These are phyloP conservation scores for Spinacia oleracea DNA, from an alignment of 179 eudicot genomes.

Conservation along the genomic window DNA sequence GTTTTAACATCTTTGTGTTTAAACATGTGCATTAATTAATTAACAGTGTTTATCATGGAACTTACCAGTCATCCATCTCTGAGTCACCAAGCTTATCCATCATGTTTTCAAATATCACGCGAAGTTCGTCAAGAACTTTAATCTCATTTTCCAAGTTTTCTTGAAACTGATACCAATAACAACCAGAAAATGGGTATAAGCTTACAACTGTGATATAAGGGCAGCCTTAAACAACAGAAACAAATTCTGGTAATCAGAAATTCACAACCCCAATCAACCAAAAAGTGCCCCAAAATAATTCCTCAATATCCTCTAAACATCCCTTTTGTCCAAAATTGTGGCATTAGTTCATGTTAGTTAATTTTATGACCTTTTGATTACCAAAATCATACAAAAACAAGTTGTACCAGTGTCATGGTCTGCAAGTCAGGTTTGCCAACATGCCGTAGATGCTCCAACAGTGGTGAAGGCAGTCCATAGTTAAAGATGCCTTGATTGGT, in stretches of 20 bases:
- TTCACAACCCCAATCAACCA: neutral
- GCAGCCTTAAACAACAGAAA: neutral
- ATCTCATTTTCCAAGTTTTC: slow-evolving; percentile 66
- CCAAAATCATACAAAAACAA: slow-evolving; percentile 8
- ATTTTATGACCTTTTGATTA: neutral
- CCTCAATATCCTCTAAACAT: neutral
- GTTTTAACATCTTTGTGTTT: neutral
- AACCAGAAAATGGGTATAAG: neutral
- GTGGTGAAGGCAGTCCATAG: slow-evolving; percentile 83
- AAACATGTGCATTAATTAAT: slow-evolving; percentile 7
- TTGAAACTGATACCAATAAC: slow-evolving; percentile 36
- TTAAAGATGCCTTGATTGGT: slow-evolving; percentile 55
- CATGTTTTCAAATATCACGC: slow-evolving; percentile 55
- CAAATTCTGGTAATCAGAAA: neutral
- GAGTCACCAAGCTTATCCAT: slow-evolving; percentile 50
- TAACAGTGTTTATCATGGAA: slow-evolving; percentile 4
- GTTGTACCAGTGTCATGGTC: slow-evolving; percentile 45
- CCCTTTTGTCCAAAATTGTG: neutral
- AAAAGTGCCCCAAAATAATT: neutral
- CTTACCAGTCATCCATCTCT: slow-evolving; percentile 59
- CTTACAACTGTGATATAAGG: neutral
- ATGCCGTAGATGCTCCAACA: slow-evolving; percentile 62
- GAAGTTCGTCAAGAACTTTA: slow-evolving; percentile 51
- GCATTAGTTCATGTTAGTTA: neutral
- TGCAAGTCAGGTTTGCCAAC: slow-evolving; percentile 33